Base-by-base conservation (phyloP, 306 rosid species). In the Prunus dulcis region DNA sequence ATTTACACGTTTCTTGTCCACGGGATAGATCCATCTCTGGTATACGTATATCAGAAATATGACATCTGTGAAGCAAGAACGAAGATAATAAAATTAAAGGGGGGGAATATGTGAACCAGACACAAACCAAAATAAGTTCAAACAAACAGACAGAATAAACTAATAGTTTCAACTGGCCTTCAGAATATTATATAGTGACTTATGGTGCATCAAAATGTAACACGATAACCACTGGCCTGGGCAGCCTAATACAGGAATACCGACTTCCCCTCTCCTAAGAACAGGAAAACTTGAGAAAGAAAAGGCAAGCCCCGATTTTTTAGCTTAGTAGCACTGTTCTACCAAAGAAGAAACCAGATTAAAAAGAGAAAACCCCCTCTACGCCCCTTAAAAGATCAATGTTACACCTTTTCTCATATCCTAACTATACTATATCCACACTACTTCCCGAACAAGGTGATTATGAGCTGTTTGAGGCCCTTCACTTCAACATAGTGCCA, bases 1-100 rank as follows among this genome's bases (percentile, higher is more conserved):
- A 49, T 95, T 95, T 25, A 95, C 83, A 61, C 99, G 99, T 79
- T 84, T 95, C 81, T 79, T 92, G 87, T 95, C 99, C 53, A 95
- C 99, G 5, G 97, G 97, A 85, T 95, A 95, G 61, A 82, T 64
- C 99, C 99, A 95, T 81, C 89, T 89, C 79, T 95, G 99, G 78
- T 95, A 95, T 67, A 92, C 14, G 73, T 87, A 88, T 81, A 95
- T 90, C 68, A 92, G 83, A 66, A 95, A 95, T 82, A 95, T 95
- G 69, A 95, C n/a, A 88, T 95, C 99, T 95, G 97, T 93, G 67
- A 80, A 45, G 43, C 73, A 82, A 71, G 52, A 74, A 79, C 52
- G 56, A 70, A 60, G 63, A 78, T 76, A 62, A 88, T 18, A 50
- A 13, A 51, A 32, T 43, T 64, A 20, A 9, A 67, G 50, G 4